phyloP scores from a whole-genome alignment of 495 filamentous ascomycete species.

The Entonaema liquescens region DNA sequence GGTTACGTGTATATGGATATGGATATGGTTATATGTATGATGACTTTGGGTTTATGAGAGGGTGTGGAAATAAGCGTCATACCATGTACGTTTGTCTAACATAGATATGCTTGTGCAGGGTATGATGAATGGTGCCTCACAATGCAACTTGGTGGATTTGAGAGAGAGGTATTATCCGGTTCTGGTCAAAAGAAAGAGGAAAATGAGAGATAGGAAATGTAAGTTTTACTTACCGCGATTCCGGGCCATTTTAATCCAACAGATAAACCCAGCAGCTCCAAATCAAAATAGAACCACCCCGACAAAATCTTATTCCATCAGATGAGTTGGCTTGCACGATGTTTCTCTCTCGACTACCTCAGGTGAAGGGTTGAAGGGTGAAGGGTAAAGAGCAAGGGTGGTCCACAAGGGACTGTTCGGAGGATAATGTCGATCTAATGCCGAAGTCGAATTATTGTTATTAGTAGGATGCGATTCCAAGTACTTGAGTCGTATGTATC shows the following conservation, averaged over 20 bases:
- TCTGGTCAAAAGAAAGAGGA: conserved; percentile 6
- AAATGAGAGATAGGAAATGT: background rate
- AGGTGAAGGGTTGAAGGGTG: background rate
- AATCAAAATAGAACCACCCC: background rate
- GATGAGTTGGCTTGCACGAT: conserved; percentile 11
- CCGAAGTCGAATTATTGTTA: conserved; percentile 11
- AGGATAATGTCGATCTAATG: conserved; percentile 23
- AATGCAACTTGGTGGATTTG: conserved; percentile 16
- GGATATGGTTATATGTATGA: background rate
- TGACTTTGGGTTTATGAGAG: background rate
- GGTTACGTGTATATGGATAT: background rate
- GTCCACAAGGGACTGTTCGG: conserved; percentile 28
- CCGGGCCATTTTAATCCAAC: conserved; percentile 49
- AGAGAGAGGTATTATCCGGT: background rate
- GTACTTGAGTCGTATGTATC: conserved; percentile 18
- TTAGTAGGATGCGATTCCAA: conserved; percentile 13
- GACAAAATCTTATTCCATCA: conserved; percentile 34
- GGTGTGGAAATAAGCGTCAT: conserved; percentile 18
- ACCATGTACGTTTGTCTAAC: conserved; percentile 8
- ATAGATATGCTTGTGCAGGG: conserved; percentile 37
- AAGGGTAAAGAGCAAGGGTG: conserved; percentile 25
- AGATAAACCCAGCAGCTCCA: conserved; percentile 12
- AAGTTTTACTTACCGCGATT: conserved; percentile 58
- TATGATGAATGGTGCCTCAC: conserved; percentile 32
- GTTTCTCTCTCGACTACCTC: conserved; percentile 19